Percentiles rank a stretch among this genome's conserved stretches.
phyloP scores from a whole-genome alignment of 2,329 filamentous ascomycete genomes.

The Trichophyton verrucosum region DNA sequence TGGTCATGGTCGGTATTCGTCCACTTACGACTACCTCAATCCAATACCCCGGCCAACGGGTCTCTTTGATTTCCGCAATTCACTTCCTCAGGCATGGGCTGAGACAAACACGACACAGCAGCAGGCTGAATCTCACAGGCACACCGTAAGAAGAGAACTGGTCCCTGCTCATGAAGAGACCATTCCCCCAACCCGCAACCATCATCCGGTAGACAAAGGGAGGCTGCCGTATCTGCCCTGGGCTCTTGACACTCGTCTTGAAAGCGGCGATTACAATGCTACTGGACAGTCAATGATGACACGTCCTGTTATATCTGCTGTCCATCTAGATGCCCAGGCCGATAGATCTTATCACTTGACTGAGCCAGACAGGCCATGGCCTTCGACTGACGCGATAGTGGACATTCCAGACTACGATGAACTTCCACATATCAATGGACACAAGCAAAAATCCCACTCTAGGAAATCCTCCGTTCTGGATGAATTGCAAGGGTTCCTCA shows the following conservation, averaged over 20 bases:
- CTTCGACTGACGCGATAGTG: not conserved
- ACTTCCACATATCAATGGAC: not conserved
- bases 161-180: not conserved
- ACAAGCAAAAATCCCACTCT: not conserved
- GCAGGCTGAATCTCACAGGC: conserved; percentile 6
- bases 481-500: conserved; percentile 25
- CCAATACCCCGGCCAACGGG: conserved; percentile 19
- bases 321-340: conserved; percentile 27
- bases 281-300: conserved; percentile 20
- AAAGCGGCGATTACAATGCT: conserved; percentile 7
- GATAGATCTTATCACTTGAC: conserved; percentile 14
- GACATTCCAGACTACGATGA: not conserved
- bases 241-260: conserved; percentile 20
- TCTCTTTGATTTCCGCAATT: conserved; percentile 14
- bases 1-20: conserved; percentile 24
- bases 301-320: conserved; percentile 29
- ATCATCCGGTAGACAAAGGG: not conserved
- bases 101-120: conserved; percentile 8
- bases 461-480: conserved; percentile 15
- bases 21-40: conserved; percentile 29
- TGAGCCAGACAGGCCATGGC: not conserved
- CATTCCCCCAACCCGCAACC: conserved; percentile 13
- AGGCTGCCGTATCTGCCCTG: conserved; percentile 11
- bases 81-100: conserved; percentile 13
- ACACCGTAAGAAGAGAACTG: not conserved